Conservation (phyloP, 768 basidiomycete genomes). For the Tricholomella constricta region DNA sequence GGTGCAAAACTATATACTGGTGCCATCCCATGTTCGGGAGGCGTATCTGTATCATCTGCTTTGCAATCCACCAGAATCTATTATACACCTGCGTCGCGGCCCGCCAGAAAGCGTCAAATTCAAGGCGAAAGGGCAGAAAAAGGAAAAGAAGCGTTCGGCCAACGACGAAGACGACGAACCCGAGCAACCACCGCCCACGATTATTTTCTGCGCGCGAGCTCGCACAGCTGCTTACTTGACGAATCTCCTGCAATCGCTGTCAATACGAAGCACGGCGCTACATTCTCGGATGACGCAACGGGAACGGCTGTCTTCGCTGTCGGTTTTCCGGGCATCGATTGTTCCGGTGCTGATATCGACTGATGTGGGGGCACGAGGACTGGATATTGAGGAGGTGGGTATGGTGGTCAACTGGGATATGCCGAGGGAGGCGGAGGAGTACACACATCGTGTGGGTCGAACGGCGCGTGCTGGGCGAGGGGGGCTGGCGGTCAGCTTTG, state of each 20-base stretch:
- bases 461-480: constrained; percentile 90
- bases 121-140: constrained; percentile 24
- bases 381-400: constrained; percentile 96
- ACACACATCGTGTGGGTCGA: constrained; percentile 93
- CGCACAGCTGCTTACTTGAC: constrained; percentile 91
- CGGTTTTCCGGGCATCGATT: constrained; percentile 80
- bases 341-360: constrained; percentile 93
- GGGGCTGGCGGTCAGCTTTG: constrained; percentile 90
- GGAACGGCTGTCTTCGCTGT: constrained; percentile 82
- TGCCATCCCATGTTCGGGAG: constrained; percentile 95
- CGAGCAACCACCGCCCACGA: constrained; percentile 88
- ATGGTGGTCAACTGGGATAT: constrained; percentile 98
- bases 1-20: constrained; percentile 87
- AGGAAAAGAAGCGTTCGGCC: constrained; percentile 39
- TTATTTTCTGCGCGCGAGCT: constrained; percentile 88
- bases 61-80: constrained; percentile 84
- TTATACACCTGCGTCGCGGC: constrained; percentile 62
- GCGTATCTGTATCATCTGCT: constrained; percentile 88
- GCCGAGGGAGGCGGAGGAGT: constrained; percentile 88
- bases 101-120: constrained; percentile 53
- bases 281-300: constrained; percentile 95
- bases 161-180: constrained; percentile 52
- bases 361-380: constrained; percentile 92
- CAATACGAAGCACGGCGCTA: constrained; percentile 83
- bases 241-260: constrained; percentile 70